These are phyloP conservation scores for Aspergillus pseudoglaucus DNA, from an alignment of 2,329 filamentous ascomycete genomes.

Conservation along the genomic window DNA sequence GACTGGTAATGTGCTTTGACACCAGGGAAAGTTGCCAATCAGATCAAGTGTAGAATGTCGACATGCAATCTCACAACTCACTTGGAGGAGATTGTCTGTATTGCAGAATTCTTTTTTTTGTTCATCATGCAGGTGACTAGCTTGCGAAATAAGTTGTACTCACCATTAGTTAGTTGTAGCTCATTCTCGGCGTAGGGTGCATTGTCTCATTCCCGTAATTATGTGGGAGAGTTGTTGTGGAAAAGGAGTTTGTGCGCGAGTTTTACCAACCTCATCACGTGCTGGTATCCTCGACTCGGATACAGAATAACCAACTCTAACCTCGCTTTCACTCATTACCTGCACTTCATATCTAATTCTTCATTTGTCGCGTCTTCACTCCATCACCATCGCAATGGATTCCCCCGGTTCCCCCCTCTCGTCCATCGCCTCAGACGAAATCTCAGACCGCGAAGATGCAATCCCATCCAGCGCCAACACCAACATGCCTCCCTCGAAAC, in stretches of 20 bases:
- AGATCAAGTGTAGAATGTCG: slow-evolving; percentile 45
- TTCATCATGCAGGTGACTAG: neutral
- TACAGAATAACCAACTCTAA: slow-evolving; percentile 1
- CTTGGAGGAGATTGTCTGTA: slow-evolving; percentile 37
- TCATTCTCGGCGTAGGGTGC: neutral
- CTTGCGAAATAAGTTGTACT: neutral
- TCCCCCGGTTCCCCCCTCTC: slow-evolving; percentile 60
- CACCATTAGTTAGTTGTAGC: neutral
- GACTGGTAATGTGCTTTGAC: neutral
- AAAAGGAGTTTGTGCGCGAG: neutral
- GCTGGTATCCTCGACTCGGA: neutral
- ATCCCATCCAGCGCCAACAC: slow-evolving; percentile 39
- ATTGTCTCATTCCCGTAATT: no score
- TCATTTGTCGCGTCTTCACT: neutral
- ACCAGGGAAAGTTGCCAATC: slow-evolving; percentile 14
- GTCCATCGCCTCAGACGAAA: slow-evolving; percentile 57
- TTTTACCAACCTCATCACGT: neutral
- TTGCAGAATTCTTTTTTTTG: slow-evolving; percentile 40
- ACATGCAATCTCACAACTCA: slow-evolving; percentile 42
- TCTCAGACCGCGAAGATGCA: slow-evolving; percentile 50
- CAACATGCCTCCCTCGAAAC: slow-evolving; percentile 43
- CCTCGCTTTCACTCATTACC: neutral
- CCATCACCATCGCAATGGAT: slow-evolving; percentile 31
- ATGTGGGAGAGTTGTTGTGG: no score
- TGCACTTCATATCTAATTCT: neutral